These are phyloP conservation scores for Xylaria palmicola DNA, from an alignment of 495 filamentous ascomycete genomes.

Conservation along the genomic window DNA sequence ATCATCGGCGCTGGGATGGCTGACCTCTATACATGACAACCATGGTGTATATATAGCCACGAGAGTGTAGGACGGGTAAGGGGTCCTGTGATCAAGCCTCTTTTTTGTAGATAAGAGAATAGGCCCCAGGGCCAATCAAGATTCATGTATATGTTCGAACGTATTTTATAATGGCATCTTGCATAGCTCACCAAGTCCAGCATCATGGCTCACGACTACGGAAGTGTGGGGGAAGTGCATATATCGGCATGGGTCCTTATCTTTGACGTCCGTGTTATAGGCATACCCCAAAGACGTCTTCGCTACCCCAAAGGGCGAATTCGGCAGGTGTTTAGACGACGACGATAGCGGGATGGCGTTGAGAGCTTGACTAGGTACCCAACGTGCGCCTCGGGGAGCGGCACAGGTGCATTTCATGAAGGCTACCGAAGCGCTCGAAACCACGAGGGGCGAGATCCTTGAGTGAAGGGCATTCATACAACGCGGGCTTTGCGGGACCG, in stretches of 20 bases:
- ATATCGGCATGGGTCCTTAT: constrained; percentile 10
- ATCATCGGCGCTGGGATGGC: not conserved
- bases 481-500: no score
- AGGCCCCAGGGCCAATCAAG: not conserved
- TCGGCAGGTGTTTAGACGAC: constrained; percentile 7
- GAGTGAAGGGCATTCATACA: not conserved
- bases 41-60: not conserved
- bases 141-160: not conserved
- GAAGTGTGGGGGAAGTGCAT: constrained; percentile 2
- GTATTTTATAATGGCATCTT: not conserved
- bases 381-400: no score
- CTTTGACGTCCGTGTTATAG: not conserved
- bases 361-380: no score
- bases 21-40: not conserved
- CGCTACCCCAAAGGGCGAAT: not conserved
- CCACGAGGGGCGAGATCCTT: no score
- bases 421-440: no score
- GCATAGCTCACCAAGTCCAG: not conserved
- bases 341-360: not conserved
- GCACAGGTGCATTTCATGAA: no score
- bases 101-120: constrained; percentile 4
- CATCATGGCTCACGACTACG: not conserved
- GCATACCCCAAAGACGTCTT: not conserved
- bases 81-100: not conserved
- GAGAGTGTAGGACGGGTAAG: not conserved